A percentile compares a stretch with the other conserved stretches of the same genome.
Evolutionary conservation across 2,329 filamentous ascomycete genomes (phyloP).

Genomic region (Beauveria rudraprayagi): DNA sequence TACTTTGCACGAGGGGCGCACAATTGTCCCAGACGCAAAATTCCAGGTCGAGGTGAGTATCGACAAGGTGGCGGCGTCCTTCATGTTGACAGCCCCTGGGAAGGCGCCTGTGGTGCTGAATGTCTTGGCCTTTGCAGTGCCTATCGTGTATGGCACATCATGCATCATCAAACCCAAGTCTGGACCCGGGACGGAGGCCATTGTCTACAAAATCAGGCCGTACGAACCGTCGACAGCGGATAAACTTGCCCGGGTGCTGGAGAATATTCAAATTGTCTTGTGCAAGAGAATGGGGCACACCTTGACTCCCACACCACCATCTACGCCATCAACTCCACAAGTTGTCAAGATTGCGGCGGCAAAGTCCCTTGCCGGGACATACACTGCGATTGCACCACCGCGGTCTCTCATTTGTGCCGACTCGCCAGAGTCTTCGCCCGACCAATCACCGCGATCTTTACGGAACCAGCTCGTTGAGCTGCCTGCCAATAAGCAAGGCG

Average conservation of each 20-base stretch:
- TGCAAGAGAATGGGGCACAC: not conserved
- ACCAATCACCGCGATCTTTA: not conserved
- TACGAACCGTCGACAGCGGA: not conserved
- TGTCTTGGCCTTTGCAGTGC: conserved; percentile 17
- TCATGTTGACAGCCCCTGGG: conserved; percentile 14
- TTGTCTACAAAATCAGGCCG: not conserved
- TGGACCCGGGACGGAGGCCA: no score
- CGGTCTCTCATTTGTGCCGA: conserved; percentile 15
- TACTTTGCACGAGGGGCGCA: not conserved
- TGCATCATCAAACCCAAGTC: conserved; percentile 16
- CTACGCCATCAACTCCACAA: not conserved
- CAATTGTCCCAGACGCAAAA: not conserved
- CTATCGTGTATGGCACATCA: conserved; percentile 15
- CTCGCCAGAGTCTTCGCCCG: conserved; percentile 7
- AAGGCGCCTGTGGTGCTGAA: conserved; percentile 14
- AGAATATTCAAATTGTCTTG: not conserved
- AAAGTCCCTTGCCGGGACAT: not conserved
- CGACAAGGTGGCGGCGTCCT: conserved; percentile 9
- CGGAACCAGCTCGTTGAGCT: not conserved
- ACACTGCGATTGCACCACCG: conserved; percentile 1
- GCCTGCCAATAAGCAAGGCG: not conserved
- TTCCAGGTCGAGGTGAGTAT: not conserved
- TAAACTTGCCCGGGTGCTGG: not conserved
- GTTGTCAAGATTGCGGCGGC: not conserved
- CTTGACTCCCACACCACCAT: not conserved